Evolutionary conservation across 495 filamentous ascomycete genomes (phyloP), one percentile per base, ranked within the genome.

Genomic region (Trichoderma orchidacearum): DNA sequence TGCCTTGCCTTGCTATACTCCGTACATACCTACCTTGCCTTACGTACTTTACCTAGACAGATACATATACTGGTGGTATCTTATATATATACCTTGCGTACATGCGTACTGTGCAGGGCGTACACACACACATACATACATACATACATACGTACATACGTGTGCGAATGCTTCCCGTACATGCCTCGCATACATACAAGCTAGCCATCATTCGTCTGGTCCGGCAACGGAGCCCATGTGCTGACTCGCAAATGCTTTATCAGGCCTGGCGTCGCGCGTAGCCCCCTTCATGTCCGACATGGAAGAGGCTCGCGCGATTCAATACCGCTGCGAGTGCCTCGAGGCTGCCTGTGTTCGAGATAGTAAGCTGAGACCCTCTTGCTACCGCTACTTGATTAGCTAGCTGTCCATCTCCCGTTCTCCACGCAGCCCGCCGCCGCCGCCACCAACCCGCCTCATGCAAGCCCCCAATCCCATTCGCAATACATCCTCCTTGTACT

Each of bases 281-380:
- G 38, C 41, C 50, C 63, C 68, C 30, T 63, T 66, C 58, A 61
- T 75, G 57, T 77, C 71, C 60, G 73, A 77, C 28, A 65, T 75
- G 35, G 75, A 77, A 58, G 75, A 77, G 63, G 73, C 75, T 31
- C 64, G 75, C 51, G 62, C 66, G 15, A 56, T 77, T 53, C 75
- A 77, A 56, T 76, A 77, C 58, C 68, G 67, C 56, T 76, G 73
- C 60, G 75, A 77, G 61, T 77, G 74, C 59, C 71, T 77, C 58
- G 73, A 75, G 57, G 68, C 64, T 51, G 74, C 72, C 35, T 72
- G 72, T 54, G 61, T 75, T 52, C 72, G 74, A 23, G 65, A 73
- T 68, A 72, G 75, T 77, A 71, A 55, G 53, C 53, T 34, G 30
- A 55, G 23, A 48, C 41, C 41, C 41, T 48, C 41, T 23, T 48